Evolutionary conservation across 2,329 filamentous ascomycete genomes (phyloP).

Genomic region (Ilyonectria robusta): DNA sequence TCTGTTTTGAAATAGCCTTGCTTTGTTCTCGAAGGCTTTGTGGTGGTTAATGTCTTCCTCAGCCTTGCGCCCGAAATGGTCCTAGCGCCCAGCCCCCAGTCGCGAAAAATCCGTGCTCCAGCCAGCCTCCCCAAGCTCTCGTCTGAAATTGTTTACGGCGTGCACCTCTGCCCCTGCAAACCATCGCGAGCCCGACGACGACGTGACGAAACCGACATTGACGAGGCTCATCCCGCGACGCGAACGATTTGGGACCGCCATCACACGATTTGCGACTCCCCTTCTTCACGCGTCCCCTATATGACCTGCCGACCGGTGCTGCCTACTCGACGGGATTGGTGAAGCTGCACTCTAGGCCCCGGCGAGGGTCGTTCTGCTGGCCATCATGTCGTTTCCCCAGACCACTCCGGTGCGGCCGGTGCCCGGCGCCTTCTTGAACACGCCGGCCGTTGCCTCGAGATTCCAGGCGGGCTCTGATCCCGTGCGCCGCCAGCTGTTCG

Average conservation of each 20-base stretch:
- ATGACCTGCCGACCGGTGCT: slow-evolving; percentile 48
- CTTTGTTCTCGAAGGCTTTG: too few relatives aligned
- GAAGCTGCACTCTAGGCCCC: slow-evolving; percentile 47
- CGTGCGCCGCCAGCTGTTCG: slow-evolving; percentile 67
- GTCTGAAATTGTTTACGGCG: slow-evolving; percentile 50
- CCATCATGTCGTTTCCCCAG: slow-evolving; percentile 68
- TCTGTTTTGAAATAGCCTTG: not conserved
- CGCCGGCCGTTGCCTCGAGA: slow-evolving; percentile 73
- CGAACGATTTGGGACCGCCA: slow-evolving; percentile 22
- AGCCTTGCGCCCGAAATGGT: slow-evolving; percentile 54
- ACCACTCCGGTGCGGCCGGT: slow-evolving; percentile 79
- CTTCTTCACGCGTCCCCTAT: slow-evolving; percentile 42
- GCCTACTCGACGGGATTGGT: slow-evolving; percentile 47
- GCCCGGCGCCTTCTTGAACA: slow-evolving; percentile 83
- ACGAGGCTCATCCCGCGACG: slow-evolving; percentile 33
- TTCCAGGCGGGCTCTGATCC: slow-evolving; percentile 61
- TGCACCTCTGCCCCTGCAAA: slow-evolving; percentile 39
- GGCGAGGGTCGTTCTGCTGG: slow-evolving; percentile 47
- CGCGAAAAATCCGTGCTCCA: slow-evolving; percentile 57
- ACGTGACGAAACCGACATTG: slow-evolving; percentile 39
- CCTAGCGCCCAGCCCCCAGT: slow-evolving; percentile 51
- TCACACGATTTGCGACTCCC: slow-evolving; percentile 27
- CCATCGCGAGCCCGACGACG: slow-evolving; percentile 38
- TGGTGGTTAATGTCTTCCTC: slow-evolving; percentile 31
- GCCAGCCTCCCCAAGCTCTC: slow-evolving; percentile 54